Conservation (phyloP, 371 early-diverging fungal genomes). For the Mortierella polycephala region DNA sequence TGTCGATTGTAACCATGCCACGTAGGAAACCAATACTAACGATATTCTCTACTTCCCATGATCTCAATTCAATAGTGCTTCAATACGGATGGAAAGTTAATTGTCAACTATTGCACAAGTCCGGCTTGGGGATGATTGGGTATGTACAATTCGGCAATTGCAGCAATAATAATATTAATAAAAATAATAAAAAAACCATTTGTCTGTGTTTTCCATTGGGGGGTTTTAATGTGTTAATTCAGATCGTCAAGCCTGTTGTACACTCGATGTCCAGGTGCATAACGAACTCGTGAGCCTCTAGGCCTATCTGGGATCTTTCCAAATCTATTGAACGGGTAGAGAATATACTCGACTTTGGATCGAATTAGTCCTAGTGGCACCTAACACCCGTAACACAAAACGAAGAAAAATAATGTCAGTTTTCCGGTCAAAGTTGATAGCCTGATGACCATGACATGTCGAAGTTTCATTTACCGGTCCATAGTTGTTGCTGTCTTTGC, state of each 20-base stretch:
- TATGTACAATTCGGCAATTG: background rate
- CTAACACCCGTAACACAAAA: constrained; percentile 5
- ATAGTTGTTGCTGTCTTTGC: constrained; percentile 86
- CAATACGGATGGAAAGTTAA: constrained; percentile 81
- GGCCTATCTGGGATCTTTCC: constrained; percentile 38
- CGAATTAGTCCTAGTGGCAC: constrained; percentile 42
- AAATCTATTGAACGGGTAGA: constrained; percentile 45
- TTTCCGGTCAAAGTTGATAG: no score
- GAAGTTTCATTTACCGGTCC: constrained; percentile 73
- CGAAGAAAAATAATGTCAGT: background rate
- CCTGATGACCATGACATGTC: background rate
- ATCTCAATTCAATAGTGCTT: constrained; percentile 68
- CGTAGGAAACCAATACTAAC: background rate
- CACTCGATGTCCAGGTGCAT: constrained; percentile 48
- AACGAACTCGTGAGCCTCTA: constrained; percentile 30
- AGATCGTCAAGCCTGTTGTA: constrained; percentile 30
- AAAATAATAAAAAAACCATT: constrained; percentile 9
- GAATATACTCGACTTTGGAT: constrained; percentile 30
- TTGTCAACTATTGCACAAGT: constrained; percentile 89
- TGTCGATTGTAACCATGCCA: background rate
- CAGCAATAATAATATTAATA: background rate
- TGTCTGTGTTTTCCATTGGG: background rate
- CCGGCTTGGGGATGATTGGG: constrained; percentile 87
- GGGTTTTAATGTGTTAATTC: constrained; percentile 9
- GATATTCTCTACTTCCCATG: background rate